Conservation (phyloP, 2,329 filamentous ascomycete species). For the Penicillium paneum region DNA sequence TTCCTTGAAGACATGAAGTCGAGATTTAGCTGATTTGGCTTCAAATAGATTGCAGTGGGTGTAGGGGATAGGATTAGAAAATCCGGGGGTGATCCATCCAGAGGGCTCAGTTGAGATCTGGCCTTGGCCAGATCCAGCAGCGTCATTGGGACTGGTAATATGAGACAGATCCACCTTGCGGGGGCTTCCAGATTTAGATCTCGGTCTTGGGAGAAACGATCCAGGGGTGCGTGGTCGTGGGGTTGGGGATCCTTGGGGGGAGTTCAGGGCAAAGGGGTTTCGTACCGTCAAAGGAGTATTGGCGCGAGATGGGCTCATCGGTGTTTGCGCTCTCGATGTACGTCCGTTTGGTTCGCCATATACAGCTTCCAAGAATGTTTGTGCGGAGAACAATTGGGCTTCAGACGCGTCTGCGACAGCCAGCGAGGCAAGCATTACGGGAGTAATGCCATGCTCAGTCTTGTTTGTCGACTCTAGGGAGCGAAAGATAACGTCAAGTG, state of each 20-base stretch:
- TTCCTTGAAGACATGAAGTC: conserved; percentile 50
- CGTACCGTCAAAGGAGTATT: conserved; percentile 46
- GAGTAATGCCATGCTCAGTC: conserved; percentile 54
- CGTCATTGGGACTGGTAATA: conserved; percentile 1
- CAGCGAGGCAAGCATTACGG: conserved; percentile 68
- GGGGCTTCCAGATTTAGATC: conserved; percentile 12
- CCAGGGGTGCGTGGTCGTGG: conserved; percentile 18
- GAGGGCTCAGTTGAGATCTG: conserved; percentile 10
- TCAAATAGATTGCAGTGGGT: conserved; percentile 25
- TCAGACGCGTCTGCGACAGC: conserved; percentile 77
- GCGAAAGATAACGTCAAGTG: conserved; percentile 83
- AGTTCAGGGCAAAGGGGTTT: conserved; percentile 33
- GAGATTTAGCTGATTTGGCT: conserved; percentile 38
- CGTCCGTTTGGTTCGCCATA: conserved; percentile 64
- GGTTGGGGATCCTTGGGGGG: conserved; percentile 19
- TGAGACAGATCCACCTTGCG: conserved; percentile 3
- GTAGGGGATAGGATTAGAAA: conserved; percentile 25
- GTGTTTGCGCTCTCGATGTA: conserved; percentile 65
- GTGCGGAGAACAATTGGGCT: conserved; percentile 69
- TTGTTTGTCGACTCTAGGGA: conserved; percentile 72
- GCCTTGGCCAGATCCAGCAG: conserved; percentile 6
- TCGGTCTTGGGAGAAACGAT: conserved; percentile 10
- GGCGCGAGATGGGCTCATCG: conserved; percentile 55
- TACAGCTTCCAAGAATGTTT: conserved; percentile 73
- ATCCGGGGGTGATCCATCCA: conserved; percentile 12